Evolutionary conservation across 2,329 filamentous ascomycete species (phyloP), one percentile per base, ranked within the genome.

Genomic region (Colletotrichum eremochloae): DNA sequence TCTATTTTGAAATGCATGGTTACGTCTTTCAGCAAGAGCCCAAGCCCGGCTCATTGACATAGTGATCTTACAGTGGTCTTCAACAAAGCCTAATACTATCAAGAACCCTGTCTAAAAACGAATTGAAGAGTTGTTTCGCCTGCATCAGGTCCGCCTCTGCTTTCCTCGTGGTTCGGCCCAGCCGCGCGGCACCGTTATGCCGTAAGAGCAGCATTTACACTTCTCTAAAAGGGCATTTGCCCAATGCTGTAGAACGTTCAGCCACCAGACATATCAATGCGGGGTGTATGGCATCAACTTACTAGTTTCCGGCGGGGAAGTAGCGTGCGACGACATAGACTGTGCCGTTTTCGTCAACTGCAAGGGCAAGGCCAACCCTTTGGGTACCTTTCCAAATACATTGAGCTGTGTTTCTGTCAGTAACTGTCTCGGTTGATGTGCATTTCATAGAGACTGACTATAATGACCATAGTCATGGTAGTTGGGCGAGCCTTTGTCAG

Each of bases 381-480:
- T 44, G 1, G 14, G 65, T 68, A 4, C 8, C 1, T 38, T 53
- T 68, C 65, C 65, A 68, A 9, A 68, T 20, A 8, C 14, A 15
- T 55, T 68, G 65, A 14, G 65, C 65, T 68, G n/a, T 31, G 18
- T 42, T 29, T 1, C 36, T 24, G 46, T 68, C 8, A 68, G 65
- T 29, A 12, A 8, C 11, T 12, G 1, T 5, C 33, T 31, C 18
- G 5, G 11, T 18, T 8, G 15, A 20, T 24, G 1, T 2, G 3
- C 29, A 20, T n/a, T 9, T 20, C 4, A 7, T 15, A 38, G 31
- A 6, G 18, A 55, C 65, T 62, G 18, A 68, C 65, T 68, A 48
- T 68, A 68, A 38, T 68, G 65, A 14, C 65, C 65, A 29, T 68
- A 68, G 38, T 44, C 18, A 14, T 24, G 14, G 24, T 55, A 68